Base-by-base conservation (phyloP, 345 rosid species). In the Eutrema heterophyllum region DNA sequence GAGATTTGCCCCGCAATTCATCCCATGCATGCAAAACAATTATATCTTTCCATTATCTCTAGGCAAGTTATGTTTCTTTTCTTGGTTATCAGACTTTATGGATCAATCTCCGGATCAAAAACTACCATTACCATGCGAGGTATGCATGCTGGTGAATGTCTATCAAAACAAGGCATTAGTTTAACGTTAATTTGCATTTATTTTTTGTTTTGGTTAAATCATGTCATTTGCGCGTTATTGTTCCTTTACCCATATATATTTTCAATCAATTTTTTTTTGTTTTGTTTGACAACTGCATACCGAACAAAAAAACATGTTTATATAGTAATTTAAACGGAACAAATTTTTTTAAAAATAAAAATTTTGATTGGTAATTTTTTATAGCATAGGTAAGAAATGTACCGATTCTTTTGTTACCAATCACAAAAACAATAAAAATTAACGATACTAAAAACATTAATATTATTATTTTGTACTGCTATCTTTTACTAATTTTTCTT, bases 1-100 rank as follows among this genome's bases (percentile, higher is more conserved):
- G 78, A 67, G 72, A 66, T 66, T 74, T 74, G 67, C 78, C 78
- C 78, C 78, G 78, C 72, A 65, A 46, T 65, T 73, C 78, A 38
- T 57, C 27, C 52, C 67, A 56, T 57, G 43, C 78, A 73, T 57
- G 43, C 78, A 73, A 64, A 46, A 15, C 57, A 14, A 35, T 50
- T 24, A 0, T 26, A 38, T n/a, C 5, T 12, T 49, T 12, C 3
- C 7, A 26, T 14, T 7, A 7, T 73, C 24, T 43, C n/a, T 8
- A 4, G 5, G 40, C 3, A 46, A 16, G 18, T 53, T 65, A 6
- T 72, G 54, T 41, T 50, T 50, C 5, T 3, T 15, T 36, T 64
- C 10, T 53, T 9, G 26, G 38, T 32, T 44, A 30, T 60, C 13
- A 12, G 39, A 39, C 15, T 49, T 46, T n/a, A 2, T 70, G 12